Evolutionary conservation across 805 yeast genomes (phyloP).

Genomic region (Naumovozyma dairenensis): DNA sequence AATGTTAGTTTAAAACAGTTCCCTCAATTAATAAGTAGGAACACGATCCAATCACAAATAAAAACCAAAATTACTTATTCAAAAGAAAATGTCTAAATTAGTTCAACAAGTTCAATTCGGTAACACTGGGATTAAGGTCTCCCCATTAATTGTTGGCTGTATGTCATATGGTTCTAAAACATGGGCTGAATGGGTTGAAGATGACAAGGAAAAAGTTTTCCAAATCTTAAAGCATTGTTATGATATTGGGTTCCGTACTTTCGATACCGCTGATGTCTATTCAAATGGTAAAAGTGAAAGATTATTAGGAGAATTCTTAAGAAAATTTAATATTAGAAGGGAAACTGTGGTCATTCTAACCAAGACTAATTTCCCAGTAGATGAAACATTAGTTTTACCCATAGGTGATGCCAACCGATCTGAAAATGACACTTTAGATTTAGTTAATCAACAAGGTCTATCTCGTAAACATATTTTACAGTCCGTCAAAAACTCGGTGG

Average conservation of each 20-base stretch:
- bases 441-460: slow-evolving; percentile 33
- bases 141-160: slow-evolving; percentile 44
- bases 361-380: slow-evolving; percentile 33
- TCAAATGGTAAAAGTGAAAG: slow-evolving; percentile 41
- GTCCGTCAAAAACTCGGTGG: slow-evolving; percentile 33
- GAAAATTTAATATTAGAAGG: slow-evolving; percentile 41
- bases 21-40: no score
- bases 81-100: no score
- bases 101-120: slow-evolving; percentile 28
- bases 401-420: background rate
- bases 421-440: slow-evolving; percentile 8
- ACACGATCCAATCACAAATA: no score
- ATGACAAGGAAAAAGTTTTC: slow-evolving; percentile 39
- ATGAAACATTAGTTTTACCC: slow-evolving; percentile 10
- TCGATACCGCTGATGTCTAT: slow-evolving; percentile 42
- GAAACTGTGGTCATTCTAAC: slow-evolving; percentile 47
- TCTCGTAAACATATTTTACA: slow-evolving; percentile 40
- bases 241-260: slow-evolving; percentile 37
- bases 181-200: slow-evolving; percentile 38
- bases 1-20: no score
- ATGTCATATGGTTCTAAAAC: slow-evolving; percentile 41
- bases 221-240: slow-evolving; percentile 37
- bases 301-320: slow-evolving; percentile 44
- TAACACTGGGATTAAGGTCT: slow-evolving; percentile 39
- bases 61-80: no score